Conservation (phyloP, 495 filamentous ascomycete genomes). For the Tirmania nivea region DNA sequence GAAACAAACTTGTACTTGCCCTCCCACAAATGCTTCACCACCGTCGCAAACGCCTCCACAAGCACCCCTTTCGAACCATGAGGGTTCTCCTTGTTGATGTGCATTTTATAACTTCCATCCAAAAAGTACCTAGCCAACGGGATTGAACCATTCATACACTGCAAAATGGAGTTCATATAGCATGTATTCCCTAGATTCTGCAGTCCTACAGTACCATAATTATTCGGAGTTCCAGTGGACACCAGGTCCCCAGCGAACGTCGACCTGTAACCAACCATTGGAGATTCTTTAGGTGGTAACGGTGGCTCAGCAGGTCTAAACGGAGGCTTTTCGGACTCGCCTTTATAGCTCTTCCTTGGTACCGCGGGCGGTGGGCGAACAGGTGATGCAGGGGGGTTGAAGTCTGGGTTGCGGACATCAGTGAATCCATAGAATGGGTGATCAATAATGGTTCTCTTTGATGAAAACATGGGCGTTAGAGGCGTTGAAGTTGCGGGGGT, state of each 20-base stretch:
- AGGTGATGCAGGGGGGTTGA: slow-evolving; percentile 26
- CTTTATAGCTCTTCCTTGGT: slow-evolving; percentile 69
- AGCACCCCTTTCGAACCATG: slow-evolving; percentile 60
- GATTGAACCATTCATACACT: slow-evolving; percentile 56
- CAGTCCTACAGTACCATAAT: slow-evolving; percentile 39
- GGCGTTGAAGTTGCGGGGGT: slow-evolving; percentile 17
- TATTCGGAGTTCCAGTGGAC: background rate
- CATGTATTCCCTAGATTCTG: slow-evolving; percentile 63
- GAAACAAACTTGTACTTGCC: slow-evolving; percentile 33
- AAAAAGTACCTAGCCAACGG: slow-evolving; percentile 51
- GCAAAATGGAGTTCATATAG: slow-evolving; percentile 77
- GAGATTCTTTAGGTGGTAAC: too few species aligned
- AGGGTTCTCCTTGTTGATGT: slow-evolving; percentile 35
- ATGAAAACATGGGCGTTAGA: slow-evolving; percentile 1
- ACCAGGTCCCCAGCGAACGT: too few species aligned
- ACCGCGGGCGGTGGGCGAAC: slow-evolving; percentile 63
- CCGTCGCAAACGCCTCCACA: slow-evolving; percentile 47
- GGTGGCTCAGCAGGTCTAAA: background rate
- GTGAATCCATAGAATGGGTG: slow-evolving; percentile 18
- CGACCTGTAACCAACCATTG: too few species aligned
- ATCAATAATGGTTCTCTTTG: slow-evolving; percentile 13
- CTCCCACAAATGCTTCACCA: slow-evolving; percentile 53
- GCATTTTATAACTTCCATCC: slow-evolving; percentile 25
- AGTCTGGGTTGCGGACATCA: slow-evolving; percentile 19
- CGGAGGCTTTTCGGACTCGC: slow-evolving; percentile 44